phyloP scores from a whole-genome alignment of 257 asterid genomes.

The Solanum pimpinellifolium region DNA sequence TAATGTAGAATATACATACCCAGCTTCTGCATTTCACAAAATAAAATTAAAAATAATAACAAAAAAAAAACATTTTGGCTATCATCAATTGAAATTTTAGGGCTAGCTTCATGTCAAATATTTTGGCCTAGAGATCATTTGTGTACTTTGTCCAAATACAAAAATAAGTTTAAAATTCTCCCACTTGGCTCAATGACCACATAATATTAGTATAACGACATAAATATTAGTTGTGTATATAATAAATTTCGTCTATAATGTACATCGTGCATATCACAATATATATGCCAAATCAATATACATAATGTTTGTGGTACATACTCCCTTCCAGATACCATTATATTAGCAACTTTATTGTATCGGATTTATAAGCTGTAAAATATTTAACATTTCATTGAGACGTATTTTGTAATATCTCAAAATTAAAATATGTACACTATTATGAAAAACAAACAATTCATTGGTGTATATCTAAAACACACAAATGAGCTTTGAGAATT shows the following conservation, averaged over 20 bases:
- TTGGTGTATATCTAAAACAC: neutral
- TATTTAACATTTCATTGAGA: neutral
- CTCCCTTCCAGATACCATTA: neutral
- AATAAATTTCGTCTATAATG: neutral
- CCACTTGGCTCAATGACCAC: neutral
- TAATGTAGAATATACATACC: neutral
- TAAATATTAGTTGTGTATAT: neutral
- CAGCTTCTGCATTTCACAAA: neutral
- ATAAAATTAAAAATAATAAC: too few relatives aligned
- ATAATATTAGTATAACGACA: too few relatives aligned
- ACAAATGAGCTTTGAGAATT: neutral
- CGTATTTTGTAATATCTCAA: rapidly evolving
- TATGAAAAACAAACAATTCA: neutral
- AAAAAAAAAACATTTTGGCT: neutral
- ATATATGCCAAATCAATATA: neutral
- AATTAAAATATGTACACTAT: rapidly evolving
- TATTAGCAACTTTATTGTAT: neutral
- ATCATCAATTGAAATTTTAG: neutral
- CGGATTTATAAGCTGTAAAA: neutral
- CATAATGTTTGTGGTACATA: neutral
- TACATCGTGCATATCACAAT: neutral
- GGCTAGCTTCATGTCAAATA: neutral
- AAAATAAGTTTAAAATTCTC: neutral
- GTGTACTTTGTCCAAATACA: neutral
- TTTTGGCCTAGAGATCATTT: neutral